Base-by-base conservation (phyloP, 2,329 filamentous ascomycete genomes). In the Hymenoscyphus scutula region DNA sequence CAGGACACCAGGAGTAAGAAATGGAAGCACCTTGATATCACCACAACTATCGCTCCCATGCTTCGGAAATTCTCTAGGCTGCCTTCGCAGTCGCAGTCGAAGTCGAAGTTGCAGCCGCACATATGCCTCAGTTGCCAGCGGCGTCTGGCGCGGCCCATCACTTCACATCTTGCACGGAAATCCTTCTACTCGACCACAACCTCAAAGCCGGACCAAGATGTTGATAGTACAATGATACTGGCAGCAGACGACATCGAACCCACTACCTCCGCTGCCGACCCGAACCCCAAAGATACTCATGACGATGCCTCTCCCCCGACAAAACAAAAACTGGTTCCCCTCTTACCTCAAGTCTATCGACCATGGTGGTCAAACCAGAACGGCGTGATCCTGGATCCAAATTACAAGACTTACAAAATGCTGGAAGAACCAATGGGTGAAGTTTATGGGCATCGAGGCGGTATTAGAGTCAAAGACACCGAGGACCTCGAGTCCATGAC, bases 51-150 rank as follows among this genome's bases (percentile, higher is more conserved):
- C 45, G 45, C 7, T 51, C 45, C 19, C 45, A 51, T 51, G 45
- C 45, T 51, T 51, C 45, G 45, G 45, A 51, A 51, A 25, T 19
- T 23, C 10, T 13, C 45, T 11, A 25, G 10, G 23, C n/a, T 19
- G 11, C n/a, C n/a, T n/a, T 19, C n/a, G 41, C 41, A 48, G 41
- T 48, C 41, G n/a, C 41, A 19, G 5, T 62, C n/a, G 41, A n/a
- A 48, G 41, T 48, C 41, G n/a, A n/a, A 19, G 17, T 62, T 63
- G 32, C 61, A 65, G 32, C 62, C 68, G 62, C 69, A 73, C 60
- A 67, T 74, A 68, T 75, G 73, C 68, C 67, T 74, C 55, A 68
- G 71, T 67, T 75, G 73, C 61, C 71, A 71, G 62, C 58, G 66
- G 53, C 64, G 62, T 59, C 68, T 73, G 58, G 66, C 66, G 27